A percentile compares a stretch with the other conserved stretches of the same genome.
Conservation (phyloP, 192 early-diverging fungal genomes). For the Jimgerdemannia lactiflua region DNA sequence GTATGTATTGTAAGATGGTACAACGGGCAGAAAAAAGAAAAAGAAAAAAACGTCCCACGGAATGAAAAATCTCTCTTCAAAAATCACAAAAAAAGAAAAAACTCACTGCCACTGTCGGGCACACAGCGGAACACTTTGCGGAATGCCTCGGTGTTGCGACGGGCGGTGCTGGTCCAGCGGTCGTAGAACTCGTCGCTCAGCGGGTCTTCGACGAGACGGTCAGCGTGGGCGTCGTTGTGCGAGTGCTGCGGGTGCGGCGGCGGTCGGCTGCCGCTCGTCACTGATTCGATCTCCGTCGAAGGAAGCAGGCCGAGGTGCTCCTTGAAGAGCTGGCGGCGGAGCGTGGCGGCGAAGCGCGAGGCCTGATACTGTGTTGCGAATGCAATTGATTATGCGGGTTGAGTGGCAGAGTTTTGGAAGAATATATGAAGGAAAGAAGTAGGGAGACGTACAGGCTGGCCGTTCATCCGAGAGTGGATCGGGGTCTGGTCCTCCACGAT, state of each 20-base stretch:
- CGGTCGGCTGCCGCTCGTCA: slow-evolving; percentile 26
- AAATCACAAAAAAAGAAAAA: slow-evolving; percentile 24
- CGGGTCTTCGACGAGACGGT: slow-evolving; percentile 62
- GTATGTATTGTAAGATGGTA: neutral
- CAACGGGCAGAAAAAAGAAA: neutral
- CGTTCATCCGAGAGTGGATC: slow-evolving; percentile 72
- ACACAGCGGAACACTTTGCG: slow-evolving; percentile 83
- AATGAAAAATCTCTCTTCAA: neutral
- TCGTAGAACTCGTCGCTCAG: slow-evolving; percentile 52
- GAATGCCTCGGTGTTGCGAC: slow-evolving; percentile 65
- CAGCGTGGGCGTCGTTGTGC: slow-evolving; percentile 21
- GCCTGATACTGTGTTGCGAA: slow-evolving; percentile 58
- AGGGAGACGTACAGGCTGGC: slow-evolving; percentile 37
- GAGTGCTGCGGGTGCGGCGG: slow-evolving; percentile 28
- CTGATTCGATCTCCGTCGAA: slow-evolving; percentile 29
- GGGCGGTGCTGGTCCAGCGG: slow-evolving; percentile 64
- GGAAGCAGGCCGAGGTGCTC: slow-evolving; percentile 79
- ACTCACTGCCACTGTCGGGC: slow-evolving; percentile 67
- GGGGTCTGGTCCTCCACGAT: slow-evolving; percentile 71
- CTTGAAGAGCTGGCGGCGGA: slow-evolving; percentile 75
- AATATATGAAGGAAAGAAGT: neutral
- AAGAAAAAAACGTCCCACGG: neutral
- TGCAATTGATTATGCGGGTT: neutral
- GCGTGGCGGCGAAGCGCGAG: slow-evolving; percentile 65
- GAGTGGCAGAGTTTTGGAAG: neutral